These are phyloP conservation scores for Colletotrichum chrysophilum DNA, from an alignment of 2,329 filamentous ascomycete species.

Conservation along the genomic window DNA sequence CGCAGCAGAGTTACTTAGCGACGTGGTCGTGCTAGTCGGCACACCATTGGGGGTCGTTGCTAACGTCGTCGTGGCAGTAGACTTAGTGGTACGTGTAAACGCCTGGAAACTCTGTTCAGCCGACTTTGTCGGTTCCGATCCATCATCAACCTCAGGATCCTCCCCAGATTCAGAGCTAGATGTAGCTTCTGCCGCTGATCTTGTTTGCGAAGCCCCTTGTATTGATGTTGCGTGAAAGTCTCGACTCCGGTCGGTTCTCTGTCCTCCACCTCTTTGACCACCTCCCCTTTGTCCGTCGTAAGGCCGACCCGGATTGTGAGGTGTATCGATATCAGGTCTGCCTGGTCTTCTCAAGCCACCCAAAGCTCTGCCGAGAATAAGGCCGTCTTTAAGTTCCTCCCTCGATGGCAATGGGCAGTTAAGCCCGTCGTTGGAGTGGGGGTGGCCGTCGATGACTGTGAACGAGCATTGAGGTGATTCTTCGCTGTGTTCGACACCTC, in stretches of 20 bases:
- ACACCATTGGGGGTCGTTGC: neutral
- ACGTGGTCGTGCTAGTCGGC: no score
- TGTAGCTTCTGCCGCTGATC: neutral
- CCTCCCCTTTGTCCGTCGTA: neutral
- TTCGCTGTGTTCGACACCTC: neutral
- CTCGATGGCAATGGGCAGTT: neutral
- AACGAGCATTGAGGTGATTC: neutral
- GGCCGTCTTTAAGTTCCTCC: neutral
- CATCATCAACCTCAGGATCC: neutral
- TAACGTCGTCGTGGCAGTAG: neutral
- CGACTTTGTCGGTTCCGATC: neutral
- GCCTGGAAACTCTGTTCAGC: neutral
- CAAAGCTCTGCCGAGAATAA: neutral
- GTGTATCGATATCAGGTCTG: neutral
- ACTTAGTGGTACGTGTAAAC: neutral
- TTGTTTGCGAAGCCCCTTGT: neutral
- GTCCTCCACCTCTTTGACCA: neutral
- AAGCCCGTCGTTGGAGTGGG: fast-evolving
- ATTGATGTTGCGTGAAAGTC: neutral
- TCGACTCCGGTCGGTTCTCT: neutral
- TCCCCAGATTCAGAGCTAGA: neutral
- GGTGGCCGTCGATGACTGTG: neutral
- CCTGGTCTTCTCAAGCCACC: neutral
- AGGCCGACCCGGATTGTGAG: neutral
- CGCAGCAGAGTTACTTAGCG: no score